phyloP scores from a whole-genome alignment of 768 basidiomycete species.

The Coprinopsis cinerea region DNA sequence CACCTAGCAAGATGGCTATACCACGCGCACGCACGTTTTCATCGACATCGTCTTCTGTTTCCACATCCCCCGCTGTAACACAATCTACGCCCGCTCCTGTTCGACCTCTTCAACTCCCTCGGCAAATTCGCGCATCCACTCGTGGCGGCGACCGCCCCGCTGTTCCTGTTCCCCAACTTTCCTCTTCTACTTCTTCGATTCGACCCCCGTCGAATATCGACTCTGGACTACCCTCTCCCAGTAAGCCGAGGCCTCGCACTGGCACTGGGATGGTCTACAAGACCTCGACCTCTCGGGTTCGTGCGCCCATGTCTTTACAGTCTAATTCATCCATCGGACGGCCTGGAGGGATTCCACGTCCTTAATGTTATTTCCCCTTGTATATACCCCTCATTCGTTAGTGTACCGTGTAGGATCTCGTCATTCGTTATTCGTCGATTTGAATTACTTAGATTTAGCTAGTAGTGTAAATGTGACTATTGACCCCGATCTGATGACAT shows the following conservation, averaged over 20 bases:
- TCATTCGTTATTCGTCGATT: too few relatives aligned
- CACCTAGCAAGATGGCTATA: slow-evolving; percentile 14
- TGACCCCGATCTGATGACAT: too few relatives aligned
- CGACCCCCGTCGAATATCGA: slow-evolving; percentile 18
- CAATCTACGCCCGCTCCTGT: slow-evolving; percentile 18
- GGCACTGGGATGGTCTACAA: slow-evolving; percentile 70
- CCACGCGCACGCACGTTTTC: slow-evolving; percentile 22
- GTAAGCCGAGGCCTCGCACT: slow-evolving; percentile 49
- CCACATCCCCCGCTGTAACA: slow-evolving; percentile 11
- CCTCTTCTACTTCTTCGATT: slow-evolving; percentile 11
- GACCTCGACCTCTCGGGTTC: slow-evolving; percentile 17
- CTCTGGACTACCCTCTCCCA: slow-evolving; percentile 15
- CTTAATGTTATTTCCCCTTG: too few relatives aligned
- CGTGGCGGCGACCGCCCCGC: slow-evolving; percentile 27
- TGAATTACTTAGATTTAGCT: too few relatives aligned
- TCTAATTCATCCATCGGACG: slow-evolving; percentile 4
- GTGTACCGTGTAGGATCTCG: too few relatives aligned
- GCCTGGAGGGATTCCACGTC: not conserved
- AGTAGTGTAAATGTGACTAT: too few relatives aligned
- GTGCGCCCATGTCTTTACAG: slow-evolving; percentile 6
- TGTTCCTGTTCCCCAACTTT: slow-evolving; percentile 25
- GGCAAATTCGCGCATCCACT: slow-evolving; percentile 12
- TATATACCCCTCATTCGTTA: too few relatives aligned
- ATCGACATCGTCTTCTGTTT: slow-evolving; percentile 12
- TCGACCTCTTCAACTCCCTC: slow-evolving; percentile 27